phyloP scores from a whole-genome alignment of 305 asterid genomes.

The Fraxinus floribunda region DNA sequence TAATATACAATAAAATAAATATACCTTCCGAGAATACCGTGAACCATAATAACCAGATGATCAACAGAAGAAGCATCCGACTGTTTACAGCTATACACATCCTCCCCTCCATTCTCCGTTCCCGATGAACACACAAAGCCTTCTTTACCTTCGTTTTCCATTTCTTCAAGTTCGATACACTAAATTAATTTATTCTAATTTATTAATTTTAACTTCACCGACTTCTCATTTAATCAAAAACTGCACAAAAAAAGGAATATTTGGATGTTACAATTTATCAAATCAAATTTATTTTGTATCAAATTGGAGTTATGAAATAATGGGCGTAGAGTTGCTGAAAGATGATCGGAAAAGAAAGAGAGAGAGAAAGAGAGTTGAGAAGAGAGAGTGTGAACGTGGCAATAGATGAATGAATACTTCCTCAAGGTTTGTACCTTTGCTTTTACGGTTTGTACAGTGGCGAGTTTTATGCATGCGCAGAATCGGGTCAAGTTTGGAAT shows the following conservation, averaged over 20 bases:
- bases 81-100: constrained; percentile 33
- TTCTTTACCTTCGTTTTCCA: background rate
- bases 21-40: constrained; percentile 56
- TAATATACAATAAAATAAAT: background rate
- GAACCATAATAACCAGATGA: constrained; percentile 51
- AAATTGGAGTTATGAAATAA: background rate
- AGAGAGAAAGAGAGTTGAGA: background rate
- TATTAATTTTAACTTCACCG: background rate
- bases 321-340: background rate
- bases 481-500: background rate
- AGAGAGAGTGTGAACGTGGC: constrained; percentile 3
- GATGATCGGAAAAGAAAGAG: background rate
- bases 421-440: constrained; percentile 8
- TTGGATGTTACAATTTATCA: background rate
- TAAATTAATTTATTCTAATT: background rate
- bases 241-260: background rate
- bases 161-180: background rate
- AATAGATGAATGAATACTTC: background rate
- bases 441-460: constrained; percentile 23
- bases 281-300: background rate
- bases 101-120: constrained; percentile 37
- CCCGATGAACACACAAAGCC: constrained; percentile 34
- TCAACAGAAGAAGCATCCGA: constrained; percentile 40
- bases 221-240: constrained; percentile 22
- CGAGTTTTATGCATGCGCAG: background rate